phyloP scores from a whole-genome alignment of 2,329 filamentous ascomycete species.

The Botrytis paeoniae region DNA sequence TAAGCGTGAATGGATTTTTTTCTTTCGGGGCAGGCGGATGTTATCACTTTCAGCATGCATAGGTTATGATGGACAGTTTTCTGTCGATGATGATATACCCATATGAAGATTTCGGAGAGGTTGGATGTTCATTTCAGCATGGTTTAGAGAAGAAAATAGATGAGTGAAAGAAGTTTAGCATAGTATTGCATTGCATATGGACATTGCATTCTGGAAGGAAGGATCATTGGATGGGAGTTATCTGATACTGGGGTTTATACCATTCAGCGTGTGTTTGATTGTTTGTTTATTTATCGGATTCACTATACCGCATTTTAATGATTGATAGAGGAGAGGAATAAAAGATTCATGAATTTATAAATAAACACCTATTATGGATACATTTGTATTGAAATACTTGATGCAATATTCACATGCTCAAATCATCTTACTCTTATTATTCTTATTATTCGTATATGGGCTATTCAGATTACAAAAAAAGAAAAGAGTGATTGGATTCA shows the following conservation, averaged over 20 bases:
- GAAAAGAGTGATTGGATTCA: background rate
- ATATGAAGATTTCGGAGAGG: background rate
- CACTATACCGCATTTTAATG: background rate
- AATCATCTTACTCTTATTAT: background rate
- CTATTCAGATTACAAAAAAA: background rate
- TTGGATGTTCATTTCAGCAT: background rate
- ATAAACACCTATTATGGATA: background rate
- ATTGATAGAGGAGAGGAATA: background rate
- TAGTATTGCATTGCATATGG: background rate
- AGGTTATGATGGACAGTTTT: background rate
- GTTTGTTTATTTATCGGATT: background rate
- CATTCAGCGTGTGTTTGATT: background rate
- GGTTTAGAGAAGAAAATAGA: background rate
- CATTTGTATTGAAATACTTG: background rate
- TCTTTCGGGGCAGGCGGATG: background rate
- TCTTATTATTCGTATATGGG: background rate
- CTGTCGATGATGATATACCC: constrained; percentile 2
- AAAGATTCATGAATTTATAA: background rate
- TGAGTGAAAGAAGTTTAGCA: background rate
- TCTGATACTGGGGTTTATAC: background rate
- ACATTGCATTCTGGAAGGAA: background rate
- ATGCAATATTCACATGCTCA: background rate
- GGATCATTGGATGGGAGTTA: background rate
- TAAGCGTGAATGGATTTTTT: background rate
- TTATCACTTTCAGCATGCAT: background rate